Evolutionary conservation across 2,329 filamentous ascomycete genomes (phyloP), one percentile per base, ranked within the genome.

Genomic region (Colletotrichum coccodes): DNA sequence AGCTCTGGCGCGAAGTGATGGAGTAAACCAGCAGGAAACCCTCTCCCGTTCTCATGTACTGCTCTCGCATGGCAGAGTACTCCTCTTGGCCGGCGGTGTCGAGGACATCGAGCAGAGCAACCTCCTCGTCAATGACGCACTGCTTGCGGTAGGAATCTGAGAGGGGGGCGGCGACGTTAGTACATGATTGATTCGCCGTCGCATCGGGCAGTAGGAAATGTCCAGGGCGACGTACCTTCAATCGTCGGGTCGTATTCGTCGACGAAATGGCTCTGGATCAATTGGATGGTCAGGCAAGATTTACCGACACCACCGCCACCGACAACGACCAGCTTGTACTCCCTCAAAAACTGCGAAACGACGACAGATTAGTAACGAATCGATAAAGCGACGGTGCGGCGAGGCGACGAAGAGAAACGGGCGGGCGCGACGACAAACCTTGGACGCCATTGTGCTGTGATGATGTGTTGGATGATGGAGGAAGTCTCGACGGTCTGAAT

Each of bases 181-280:
- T 62, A 44, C 53, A 54, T 38, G 57, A 68, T 42, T 58, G 44
- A 53, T 60, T 38, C 36, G 65, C 52, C 64, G 63, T 34, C 60
- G 60, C 60, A 46, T 52, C 63, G 26, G 26, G 30, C 16, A 18
- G 70, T 38, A 47, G 38, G 21, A 63, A 21, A 52, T 44, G 58
- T 60, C 49, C 70, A 36, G 38, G 58, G 50, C 47, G 40, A 81
- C 87, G 75, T 82, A 95, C 96, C 96, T 93, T 99, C 96, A 79
- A 99, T 98, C 77, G 96, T 99, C 66, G 96, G 96, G 83, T 99
- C 96, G 83, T 99, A 99, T 83, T 98, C 96, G 83, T 98, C 96
- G 80, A 98, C 95, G 86, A 99, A 99, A 82, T 99, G 96, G 82
- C 92, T 95, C 85, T 95, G 92, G 77, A 94, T 94, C 83, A 95